A percentile compares a stretch with the other conserved stretches of the same genome.
phyloP scores from a whole-genome alignment of 1,284 basidiomycete genomes.

The Fistulina hepatica region DNA sequence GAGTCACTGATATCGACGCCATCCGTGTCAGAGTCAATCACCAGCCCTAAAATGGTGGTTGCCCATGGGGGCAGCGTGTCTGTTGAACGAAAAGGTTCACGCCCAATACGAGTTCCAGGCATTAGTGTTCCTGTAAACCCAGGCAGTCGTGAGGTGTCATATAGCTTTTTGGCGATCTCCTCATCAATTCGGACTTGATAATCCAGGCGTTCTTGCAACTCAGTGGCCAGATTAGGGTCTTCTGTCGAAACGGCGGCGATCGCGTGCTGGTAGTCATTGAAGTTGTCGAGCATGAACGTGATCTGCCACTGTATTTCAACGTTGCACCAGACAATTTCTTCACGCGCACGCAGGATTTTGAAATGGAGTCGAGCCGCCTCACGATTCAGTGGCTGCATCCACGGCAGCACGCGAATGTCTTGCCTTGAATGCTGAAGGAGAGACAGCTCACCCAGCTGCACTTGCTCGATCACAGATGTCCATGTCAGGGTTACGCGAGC shows the following conservation, averaged over 20 bases:
- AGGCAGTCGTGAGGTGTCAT: slow-evolving; percentile 2
- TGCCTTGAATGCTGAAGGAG: not conserved
- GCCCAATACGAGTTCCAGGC: not conserved
- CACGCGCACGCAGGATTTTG: slow-evolving; percentile 3
- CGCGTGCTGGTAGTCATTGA: not conserved
- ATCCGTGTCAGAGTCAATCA: too few relatives aligned
- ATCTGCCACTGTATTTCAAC: slow-evolving; percentile 8
- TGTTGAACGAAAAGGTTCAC: not conserved
- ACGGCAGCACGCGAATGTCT: not conserved
- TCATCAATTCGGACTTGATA: not conserved
- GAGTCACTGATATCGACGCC: too few relatives aligned
- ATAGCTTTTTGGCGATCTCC: not conserved
- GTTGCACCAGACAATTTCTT: slow-evolving; percentile 8
- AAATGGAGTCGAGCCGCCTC: slow-evolving; percentile 1
- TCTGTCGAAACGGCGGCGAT: not conserved
- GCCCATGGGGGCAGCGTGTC: slow-evolving; percentile 6
- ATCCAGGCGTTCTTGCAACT: not conserved
- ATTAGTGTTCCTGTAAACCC: slow-evolving; percentile 4
- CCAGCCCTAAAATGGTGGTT: not conserved
- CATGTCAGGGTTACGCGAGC: not conserved
- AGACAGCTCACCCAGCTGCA: not conserved
- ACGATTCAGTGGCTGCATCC: not conserved
- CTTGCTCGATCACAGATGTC: not conserved
- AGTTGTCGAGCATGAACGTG: slow-evolving; percentile 3
- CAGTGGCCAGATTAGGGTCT: not conserved